Percentiles rank a stretch among this genome's conserved stretches.
These are phyloP conservation scores for Penicillium maclennaniae DNA, from an alignment of 495 filamentous ascomycete genomes.

Conservation along the genomic window DNA sequence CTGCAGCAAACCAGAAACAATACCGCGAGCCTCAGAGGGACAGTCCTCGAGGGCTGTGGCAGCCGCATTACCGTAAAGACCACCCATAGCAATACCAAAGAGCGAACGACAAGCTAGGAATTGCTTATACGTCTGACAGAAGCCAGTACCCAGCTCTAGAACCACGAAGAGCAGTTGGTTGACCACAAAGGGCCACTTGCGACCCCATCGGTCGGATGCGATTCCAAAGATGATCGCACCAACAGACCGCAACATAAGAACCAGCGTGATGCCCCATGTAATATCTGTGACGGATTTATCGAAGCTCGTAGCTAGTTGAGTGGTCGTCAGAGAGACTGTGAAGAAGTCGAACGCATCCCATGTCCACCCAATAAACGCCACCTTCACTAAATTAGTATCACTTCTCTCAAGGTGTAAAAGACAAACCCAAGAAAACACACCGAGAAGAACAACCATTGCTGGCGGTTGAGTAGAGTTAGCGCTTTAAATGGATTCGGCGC, in stretches of 20 bases:
- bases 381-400: conserved; percentile 9
- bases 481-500: conserved; percentile 76
- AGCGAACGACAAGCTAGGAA: conserved; percentile 78
- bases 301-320: conserved; percentile 63
- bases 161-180: conserved; percentile 80
- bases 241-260: conserved; percentile 81
- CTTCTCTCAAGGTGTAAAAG: neutral
- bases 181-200: conserved; percentile 84
- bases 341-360: conserved; percentile 95
- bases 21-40: conserved; percentile 65
- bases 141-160: conserved; percentile 76
- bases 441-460: conserved; percentile 84
- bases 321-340: conserved; percentile 74
- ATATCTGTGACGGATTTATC: conserved; percentile 67
- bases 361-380: conserved; percentile 67
- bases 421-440: conserved; percentile 29
- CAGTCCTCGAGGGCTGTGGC: conserved; percentile 85
- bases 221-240: conserved; percentile 89
- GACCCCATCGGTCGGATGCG: conserved; percentile 74
- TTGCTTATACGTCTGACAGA: conserved; percentile 69
- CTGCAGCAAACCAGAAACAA: conserved; percentile 78
- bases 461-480: conserved; percentile 61
- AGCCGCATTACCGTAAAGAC: conserved; percentile 82
- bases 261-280: conserved; percentile 86
- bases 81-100: conserved; percentile 89